Conservation (phyloP, 495 filamentous ascomycete genomes). For the Trichoderma erinaceum region DNA sequence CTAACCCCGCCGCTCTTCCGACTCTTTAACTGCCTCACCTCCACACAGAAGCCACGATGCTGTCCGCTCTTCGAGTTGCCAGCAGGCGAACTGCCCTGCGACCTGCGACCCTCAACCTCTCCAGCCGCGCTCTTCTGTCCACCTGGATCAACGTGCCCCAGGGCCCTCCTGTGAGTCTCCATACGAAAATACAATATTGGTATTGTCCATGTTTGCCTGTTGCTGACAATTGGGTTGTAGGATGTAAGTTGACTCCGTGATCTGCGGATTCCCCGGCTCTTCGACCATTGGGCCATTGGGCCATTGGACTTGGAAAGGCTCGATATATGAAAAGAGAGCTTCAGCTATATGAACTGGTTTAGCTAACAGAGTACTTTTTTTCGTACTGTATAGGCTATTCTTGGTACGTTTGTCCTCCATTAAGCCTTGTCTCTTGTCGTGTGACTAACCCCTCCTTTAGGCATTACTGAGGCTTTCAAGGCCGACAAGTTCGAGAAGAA, state of each 20-base stretch:
- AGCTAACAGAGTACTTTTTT: slow-evolving; percentile 13
- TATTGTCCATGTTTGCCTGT: neutral
- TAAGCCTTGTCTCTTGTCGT: neutral
- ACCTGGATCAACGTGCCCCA: slow-evolving; percentile 87
- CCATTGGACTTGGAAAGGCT: no score
- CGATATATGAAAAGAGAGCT: no score
- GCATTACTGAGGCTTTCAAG: slow-evolving; percentile 99
- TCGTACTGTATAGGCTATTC: slow-evolving; percentile 59
- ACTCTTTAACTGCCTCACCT: neutral
- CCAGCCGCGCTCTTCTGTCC: slow-evolving; percentile 36
- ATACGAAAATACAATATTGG: neutral
- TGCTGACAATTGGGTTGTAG: slow-evolving; percentile 27
- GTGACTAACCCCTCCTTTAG: slow-evolving; percentile 30
- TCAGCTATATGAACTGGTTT: neutral
- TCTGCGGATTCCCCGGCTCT: neutral
- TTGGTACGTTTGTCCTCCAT: slow-evolving; percentile 45
- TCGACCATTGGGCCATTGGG: neutral
- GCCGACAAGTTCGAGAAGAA: slow-evolving; percentile 85
- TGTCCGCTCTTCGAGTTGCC: slow-evolving; percentile 13
- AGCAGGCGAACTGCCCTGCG: slow-evolving; percentile 13
- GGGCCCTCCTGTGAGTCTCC: slow-evolving; percentile 74
- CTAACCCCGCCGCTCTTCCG: neutral
- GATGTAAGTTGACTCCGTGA: slow-evolving; percentile 47
- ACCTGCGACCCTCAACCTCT: neutral
- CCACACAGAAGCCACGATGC: neutral